These are phyloP conservation scores for Lichtheimia hyalospora DNA, from an alignment of 371 early-diverging fungal genomes.

Conservation along the genomic window DNA sequence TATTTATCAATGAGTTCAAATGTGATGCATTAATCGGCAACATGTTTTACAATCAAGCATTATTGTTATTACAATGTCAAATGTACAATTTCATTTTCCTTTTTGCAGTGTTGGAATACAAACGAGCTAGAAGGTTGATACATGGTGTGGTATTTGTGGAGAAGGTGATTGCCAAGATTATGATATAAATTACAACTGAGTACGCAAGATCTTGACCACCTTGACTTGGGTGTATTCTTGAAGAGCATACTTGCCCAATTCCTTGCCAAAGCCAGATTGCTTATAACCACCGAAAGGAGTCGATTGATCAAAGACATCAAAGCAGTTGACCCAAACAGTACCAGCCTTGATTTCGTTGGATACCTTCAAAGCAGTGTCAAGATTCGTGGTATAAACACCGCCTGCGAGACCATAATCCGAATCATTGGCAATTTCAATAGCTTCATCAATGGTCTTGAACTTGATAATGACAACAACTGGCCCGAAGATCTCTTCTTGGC, in stretches of 20 bases:
- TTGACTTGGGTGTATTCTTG: conserved; percentile 71
- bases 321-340: conserved; percentile 57
- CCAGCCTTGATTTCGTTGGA: conserved; percentile 75
- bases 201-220: conserved; percentile 53
- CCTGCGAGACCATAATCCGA: conserved; percentile 86
- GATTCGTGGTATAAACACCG: conserved; percentile 75
- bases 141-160: too few species aligned
- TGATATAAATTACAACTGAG: too few species aligned
- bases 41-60: too few species aligned
- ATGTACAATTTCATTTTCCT: too few species aligned
- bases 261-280: conserved; percentile 76
- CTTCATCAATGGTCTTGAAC: conserved; percentile 80
- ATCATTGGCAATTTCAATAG: conserved; percentile 74
- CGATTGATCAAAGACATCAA: conserved; percentile 43
- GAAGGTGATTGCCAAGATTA: too few species aligned
- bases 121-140: too few species aligned
- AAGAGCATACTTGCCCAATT: conserved; percentile 73
- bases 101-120: too few species aligned
- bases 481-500: conserved; percentile 91
- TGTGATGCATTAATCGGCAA: too few species aligned
- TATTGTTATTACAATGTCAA: too few species aligned
- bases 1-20: too few species aligned
- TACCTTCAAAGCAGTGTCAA: conserved; percentile 64
- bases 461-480: conserved; percentile 85
- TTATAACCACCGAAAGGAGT: conserved; percentile 83